A percentile compares a stretch with the other conserved stretches of the same genome.
Evolutionary conservation across 2,329 filamentous ascomycete genomes (phyloP).

Genomic region (Didymella arachidicola): DNA sequence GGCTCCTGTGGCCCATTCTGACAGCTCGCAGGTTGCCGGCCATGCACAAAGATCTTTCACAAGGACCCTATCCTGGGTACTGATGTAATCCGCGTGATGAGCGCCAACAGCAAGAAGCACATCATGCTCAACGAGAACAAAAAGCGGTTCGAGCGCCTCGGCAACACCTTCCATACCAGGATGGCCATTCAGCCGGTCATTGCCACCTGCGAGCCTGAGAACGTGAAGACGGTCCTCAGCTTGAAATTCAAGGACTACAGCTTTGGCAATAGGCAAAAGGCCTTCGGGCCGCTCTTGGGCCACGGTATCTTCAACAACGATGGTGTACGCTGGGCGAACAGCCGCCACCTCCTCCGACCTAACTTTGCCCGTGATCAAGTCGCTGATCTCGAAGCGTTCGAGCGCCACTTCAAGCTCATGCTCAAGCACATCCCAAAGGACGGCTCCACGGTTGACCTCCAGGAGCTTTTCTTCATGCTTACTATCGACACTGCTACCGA

Average conservation of each 20-base stretch:
- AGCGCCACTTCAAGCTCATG: conserved; percentile 65
- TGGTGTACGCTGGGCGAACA: conserved; percentile 52
- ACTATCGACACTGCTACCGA: conserved; percentile 61
- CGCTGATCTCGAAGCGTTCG: conserved; percentile 64
- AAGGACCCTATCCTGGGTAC: conserved; percentile 64
- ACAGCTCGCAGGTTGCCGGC: conserved; percentile 52
- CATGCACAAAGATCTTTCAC: conserved; percentile 57
- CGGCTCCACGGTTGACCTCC: conserved; percentile 51
- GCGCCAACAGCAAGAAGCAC: conserved; percentile 48
- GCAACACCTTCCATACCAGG: conserved; percentile 53
- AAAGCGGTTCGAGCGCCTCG: conserved; percentile 36
- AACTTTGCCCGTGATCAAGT: conserved; percentile 63
- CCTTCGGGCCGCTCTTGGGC: conserved; percentile 54
- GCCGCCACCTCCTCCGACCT: conserved; percentile 60
- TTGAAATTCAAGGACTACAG: conserved; percentile 58
- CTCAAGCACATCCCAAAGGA: conserved; percentile 67
- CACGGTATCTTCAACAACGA: conserved; percentile 58
- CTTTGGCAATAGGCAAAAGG: conserved; percentile 45
- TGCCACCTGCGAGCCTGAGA: conserved; percentile 57
- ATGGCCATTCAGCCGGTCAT: conserved; percentile 46
- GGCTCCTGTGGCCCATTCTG: background rate
- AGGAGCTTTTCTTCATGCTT: conserved; percentile 57
- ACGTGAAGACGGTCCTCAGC: conserved; percentile 57
- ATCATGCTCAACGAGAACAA: conserved; percentile 31
- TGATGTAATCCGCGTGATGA: conserved; percentile 56